Percentiles rank a stretch among this genome's conserved stretches.
Evolutionary conservation across 148 eudicot species (phyloP).

Genomic region (Chenopodium berlandieri): DNA sequence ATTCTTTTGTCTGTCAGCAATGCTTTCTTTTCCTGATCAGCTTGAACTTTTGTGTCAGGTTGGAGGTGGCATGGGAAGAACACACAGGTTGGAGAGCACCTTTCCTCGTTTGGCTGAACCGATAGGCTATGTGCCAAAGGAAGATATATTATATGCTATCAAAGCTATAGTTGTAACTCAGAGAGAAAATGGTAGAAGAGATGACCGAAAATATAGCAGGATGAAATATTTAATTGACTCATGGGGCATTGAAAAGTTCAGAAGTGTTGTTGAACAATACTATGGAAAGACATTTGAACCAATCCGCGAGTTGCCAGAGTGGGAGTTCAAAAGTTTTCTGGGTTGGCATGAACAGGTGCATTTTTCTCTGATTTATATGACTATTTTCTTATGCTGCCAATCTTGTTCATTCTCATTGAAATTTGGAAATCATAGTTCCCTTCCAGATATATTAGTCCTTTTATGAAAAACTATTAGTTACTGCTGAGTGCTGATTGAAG

Average conservation of each 20-base stretch:
- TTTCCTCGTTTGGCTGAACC: constrained; percentile 95
- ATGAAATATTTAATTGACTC: constrained; percentile 92
- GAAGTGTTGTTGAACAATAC: constrained; percentile 79
- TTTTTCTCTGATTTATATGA: constrained; percentile 5
- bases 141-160: constrained; percentile 87
- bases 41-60: constrained; percentile 48
- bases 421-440: background rate
- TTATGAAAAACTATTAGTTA: background rate
- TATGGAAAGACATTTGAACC: constrained; percentile 91
- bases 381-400: background rate
- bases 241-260: constrained; percentile 99
- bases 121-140: constrained; percentile 93
- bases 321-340: constrained; percentile 92
- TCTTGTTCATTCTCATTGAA: background rate
- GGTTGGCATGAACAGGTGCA: constrained; percentile 98
- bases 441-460: background rate
- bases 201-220: constrained; percentile 92
- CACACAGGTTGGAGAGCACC: constrained; percentile 83
- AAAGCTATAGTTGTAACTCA: constrained; percentile 98
- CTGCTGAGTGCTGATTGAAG: background rate
- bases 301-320: constrained; percentile 83
- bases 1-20: background rate
- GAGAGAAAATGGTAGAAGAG: constrained; percentile 96
- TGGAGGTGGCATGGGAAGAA: constrained; percentile 99
- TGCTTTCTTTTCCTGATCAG: background rate